phyloP scores from a whole-genome alignment of 257 asterid genomes.

The Dorcoceras hygrometricum region DNA sequence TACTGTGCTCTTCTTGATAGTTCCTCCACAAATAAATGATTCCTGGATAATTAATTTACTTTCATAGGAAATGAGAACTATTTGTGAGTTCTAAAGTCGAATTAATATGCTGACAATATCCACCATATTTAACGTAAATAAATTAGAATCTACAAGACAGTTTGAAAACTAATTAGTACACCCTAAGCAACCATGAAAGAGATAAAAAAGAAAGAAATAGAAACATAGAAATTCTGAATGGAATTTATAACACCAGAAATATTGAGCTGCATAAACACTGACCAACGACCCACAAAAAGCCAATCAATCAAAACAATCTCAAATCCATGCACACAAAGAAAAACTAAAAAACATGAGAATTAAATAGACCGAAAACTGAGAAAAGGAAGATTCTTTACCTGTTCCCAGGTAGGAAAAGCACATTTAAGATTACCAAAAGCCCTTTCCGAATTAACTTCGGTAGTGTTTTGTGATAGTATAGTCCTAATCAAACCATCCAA shows the following conservation, averaged over 20 bases:
- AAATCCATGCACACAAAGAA: neutral
- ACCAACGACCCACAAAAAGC: constrained; percentile 7
- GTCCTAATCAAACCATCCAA: constrained; percentile 74
- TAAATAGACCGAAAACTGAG: neutral
- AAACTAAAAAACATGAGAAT: neutral
- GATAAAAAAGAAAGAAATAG: neutral
- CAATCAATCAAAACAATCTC: constrained; percentile 10
- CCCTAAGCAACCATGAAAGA: neutral
- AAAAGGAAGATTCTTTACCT: constrained; percentile 35
- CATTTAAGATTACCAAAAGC: constrained; percentile 73
- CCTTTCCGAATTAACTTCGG: constrained; percentile 71
- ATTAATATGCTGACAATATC: neutral
- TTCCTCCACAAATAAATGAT: constrained; percentile 5
- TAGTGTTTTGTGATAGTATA: constrained; percentile 79
- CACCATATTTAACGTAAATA: neutral
- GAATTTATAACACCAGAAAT: constrained; percentile 9
- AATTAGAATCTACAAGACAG: neutral
- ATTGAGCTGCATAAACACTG: neutral
- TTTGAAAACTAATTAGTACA: neutral
- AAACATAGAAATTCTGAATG: neutral
- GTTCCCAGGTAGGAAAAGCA: constrained; percentile 74
- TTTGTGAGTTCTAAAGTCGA: neutral
- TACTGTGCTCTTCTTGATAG: neutral
- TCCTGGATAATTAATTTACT: neutral
- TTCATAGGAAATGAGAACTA: neutral